phyloP scores from a whole-genome alignment of 2,329 filamentous ascomycete genomes.

The Clonostachys rhizophaga region DNA sequence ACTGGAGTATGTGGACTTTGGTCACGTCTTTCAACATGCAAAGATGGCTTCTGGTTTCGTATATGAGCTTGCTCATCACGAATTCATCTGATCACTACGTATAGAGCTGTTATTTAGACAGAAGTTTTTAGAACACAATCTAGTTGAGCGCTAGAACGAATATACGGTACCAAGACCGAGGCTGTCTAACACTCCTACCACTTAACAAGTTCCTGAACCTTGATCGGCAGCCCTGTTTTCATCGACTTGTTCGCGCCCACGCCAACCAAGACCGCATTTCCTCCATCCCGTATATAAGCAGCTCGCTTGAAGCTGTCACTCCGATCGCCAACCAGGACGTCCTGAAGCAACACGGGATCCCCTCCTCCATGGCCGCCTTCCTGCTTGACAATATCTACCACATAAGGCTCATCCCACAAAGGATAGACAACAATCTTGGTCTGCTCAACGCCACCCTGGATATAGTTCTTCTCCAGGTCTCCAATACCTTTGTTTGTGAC shows the following conservation, averaged over 20 bases:
- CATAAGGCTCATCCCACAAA: constrained; percentile 33
- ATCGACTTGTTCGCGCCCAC: constrained; percentile 37
- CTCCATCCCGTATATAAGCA: constrained; percentile 36
- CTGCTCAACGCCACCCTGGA: constrained; percentile 29
- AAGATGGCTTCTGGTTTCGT: constrained; percentile 38
- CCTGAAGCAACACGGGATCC: constrained; percentile 35
- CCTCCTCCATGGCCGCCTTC: constrained; percentile 40
- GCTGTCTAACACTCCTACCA: constrained; percentile 1
- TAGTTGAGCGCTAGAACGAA: no score
- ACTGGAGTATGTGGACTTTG: constrained; percentile 62
- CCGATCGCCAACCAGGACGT: constrained; percentile 31
- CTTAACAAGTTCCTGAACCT: constrained; percentile 12
- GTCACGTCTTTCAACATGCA: constrained; percentile 62
- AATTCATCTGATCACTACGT: background rate
- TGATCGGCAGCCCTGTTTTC: constrained; percentile 11
- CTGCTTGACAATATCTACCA: constrained; percentile 30
- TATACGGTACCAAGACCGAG: no score
- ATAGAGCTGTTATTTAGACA: no score
- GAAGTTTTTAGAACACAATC: no score
- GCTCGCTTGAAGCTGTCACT: constrained; percentile 29
- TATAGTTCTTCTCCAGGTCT: constrained; percentile 11
- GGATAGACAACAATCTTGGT: constrained; percentile 31
- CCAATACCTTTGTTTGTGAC: constrained; percentile 9
- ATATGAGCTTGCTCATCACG: constrained; percentile 29
- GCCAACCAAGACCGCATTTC: constrained; percentile 35